Evolutionary conservation across 2,329 filamentous ascomycete species (phyloP).

Genomic region (Rosellinia necatrix): DNA sequence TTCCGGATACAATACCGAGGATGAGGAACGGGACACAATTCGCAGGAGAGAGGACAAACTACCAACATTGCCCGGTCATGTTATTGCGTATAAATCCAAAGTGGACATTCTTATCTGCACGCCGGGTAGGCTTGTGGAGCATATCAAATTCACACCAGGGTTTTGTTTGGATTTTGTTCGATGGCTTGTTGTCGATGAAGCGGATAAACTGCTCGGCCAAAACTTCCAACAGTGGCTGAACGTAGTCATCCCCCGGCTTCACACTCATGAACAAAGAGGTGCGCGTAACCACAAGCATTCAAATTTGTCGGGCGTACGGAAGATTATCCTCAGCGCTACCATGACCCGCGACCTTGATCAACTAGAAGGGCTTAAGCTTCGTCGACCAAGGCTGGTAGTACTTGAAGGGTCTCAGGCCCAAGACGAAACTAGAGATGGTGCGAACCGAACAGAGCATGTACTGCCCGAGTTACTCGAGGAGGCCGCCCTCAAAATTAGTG

Average conservation of each 20-base stretch:
- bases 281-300: constrained; percentile 59
- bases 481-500: constrained; percentile 68
- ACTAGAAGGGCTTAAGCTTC: constrained; percentile 72
- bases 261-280: constrained; percentile 51
- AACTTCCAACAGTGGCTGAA: constrained; percentile 92
- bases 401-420: constrained; percentile 60
- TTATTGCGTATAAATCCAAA: constrained; percentile 69
- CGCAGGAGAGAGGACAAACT: constrained; percentile 38
- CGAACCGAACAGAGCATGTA: constrained; percentile 51
- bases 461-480: constrained; percentile 70
- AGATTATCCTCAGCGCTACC: constrained; percentile 88
- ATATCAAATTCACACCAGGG: constrained; percentile 80
- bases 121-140: constrained; percentile 88
- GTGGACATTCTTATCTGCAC: constrained; percentile 91
- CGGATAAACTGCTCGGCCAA: constrained; percentile 87
- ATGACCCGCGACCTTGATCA: constrained; percentile 87
- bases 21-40: constrained; percentile 39
- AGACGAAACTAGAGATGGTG: constrained; percentile 42
- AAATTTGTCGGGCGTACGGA: constrained; percentile 65
- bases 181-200: constrained; percentile 93
- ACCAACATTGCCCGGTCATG: constrained; percentile 60
- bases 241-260: constrained; percentile 67
- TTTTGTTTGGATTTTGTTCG: constrained; percentile 79
- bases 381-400: constrained; percentile 75
- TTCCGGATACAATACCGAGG: constrained; percentile 42